Evolutionary conservation across 129 eudicot genomes (phyloP), one percentile per base, ranked within the genome.

Genomic region (Chrysanthemum lavandulifolium): DNA sequence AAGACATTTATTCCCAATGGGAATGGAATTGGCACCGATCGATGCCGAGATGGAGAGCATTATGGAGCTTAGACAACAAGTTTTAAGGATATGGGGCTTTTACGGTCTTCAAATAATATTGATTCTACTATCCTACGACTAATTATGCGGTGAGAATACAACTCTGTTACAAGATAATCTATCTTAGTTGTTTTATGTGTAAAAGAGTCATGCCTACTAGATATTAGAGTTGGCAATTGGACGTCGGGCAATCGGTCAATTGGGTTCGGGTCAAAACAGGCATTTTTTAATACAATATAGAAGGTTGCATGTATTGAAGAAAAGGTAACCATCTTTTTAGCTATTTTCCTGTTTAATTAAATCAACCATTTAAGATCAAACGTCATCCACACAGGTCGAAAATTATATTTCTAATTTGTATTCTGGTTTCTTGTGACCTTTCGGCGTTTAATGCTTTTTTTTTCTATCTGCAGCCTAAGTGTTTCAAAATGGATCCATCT

Each of bases 1-100:
- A 85, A 58, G 78, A 62, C 80, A 2, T 53, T 94, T 43, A 27
- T 94, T 33, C 82, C 76, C 13, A 87, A 80, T n/a, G 86, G 80
- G 25, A 83, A 81, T 65, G 80, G 78, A 69, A 73, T 72, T 48
- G 82, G 91, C 56, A 82, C 79, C 76, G 55, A 87, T 59, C 18
- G 71, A 72, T 71, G 82, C 80, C 45, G 97, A 94, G 73, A 80
- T 76, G 76, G 85, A 82, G 63, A 82, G 73, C 69, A 76, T 90
- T 85, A 60, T 94, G 96, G 98, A 90, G 64, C 92, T 94, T 77
- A 86, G 98, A 82, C 85, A 83, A 76, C 97, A 86, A 78, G 98
- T 94, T 33, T 67, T 87, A 13, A 88, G 97, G 82, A 86, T 94
- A 73, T 90, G 97, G 98, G 84, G 48, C 92, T 94, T 78, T 77